These are phyloP conservation scores for Umbelopsis sp. DNA, from an alignment of 192 early-diverging fungal genomes.

Conservation along the genomic window DNA sequence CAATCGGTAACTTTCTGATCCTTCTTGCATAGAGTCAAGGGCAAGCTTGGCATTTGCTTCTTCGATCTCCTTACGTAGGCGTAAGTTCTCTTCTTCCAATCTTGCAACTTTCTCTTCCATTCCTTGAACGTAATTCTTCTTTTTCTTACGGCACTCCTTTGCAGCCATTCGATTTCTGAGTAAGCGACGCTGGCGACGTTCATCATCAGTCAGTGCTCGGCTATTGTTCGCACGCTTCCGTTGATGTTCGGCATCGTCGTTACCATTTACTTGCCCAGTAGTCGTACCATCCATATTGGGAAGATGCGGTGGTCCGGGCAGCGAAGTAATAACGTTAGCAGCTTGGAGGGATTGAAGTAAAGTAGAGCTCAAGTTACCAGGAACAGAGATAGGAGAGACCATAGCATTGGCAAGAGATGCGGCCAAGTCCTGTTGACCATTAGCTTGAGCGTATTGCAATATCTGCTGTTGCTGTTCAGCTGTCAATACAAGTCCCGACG, in stretches of 20 bases:
- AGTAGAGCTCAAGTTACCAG: slow-evolving; percentile 19
- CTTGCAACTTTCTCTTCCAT: slow-evolving; percentile 66
- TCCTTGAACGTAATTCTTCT: slow-evolving; percentile 73
- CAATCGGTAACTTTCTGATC: slow-evolving; percentile 58
- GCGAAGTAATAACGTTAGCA: slow-evolving; percentile 34
- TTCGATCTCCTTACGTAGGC: slow-evolving; percentile 66
- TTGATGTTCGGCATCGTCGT: slow-evolving; percentile 5
- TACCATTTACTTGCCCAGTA: slow-evolving; percentile 10
- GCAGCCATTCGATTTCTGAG: slow-evolving; percentile 79
- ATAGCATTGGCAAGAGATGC: slow-evolving; percentile 39
- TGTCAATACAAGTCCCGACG: slow-evolving; percentile 14
- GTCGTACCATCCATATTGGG: slow-evolving; percentile 12
- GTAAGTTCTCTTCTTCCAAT: slow-evolving; percentile 65
- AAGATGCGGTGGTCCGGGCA: slow-evolving; percentile 32
- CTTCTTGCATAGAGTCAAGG: slow-evolving; percentile 55
- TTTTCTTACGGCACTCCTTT: slow-evolving; percentile 84
- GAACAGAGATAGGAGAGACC: slow-evolving; percentile 37
- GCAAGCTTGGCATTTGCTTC: slow-evolving; percentile 68
- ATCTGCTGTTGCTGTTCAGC: slow-evolving; percentile 35
- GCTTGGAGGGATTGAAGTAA: slow-evolving; percentile 33
- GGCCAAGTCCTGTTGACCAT: slow-evolving; percentile 31
- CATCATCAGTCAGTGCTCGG: slow-evolving; percentile 61
- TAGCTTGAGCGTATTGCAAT: slow-evolving; percentile 35
- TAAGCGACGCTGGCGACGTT: slow-evolving; percentile 73
- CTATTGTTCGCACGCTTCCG: slow-evolving; percentile 19